Conservation (phyloP, 78 protist genomes). For the Speleostelium caveatum region DNA sequence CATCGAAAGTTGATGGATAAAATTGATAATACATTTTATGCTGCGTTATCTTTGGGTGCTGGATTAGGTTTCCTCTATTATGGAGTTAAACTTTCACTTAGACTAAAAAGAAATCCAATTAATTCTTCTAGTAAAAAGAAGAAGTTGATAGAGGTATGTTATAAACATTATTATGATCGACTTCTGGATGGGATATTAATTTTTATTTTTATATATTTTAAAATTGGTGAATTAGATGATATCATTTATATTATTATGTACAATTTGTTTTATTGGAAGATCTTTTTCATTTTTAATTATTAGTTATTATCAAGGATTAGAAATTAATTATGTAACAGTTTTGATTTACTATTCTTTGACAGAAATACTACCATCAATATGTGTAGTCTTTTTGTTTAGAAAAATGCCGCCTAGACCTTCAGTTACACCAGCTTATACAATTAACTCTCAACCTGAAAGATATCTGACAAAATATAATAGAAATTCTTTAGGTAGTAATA, state of each 20-base stretch:
- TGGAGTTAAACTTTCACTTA: constrained; percentile 39
- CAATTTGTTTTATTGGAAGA: constrained; percentile 28
- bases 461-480: too few relatives aligned
- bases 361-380: constrained; percentile 37
- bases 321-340: constrained; percentile 22
- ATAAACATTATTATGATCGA: background rate
- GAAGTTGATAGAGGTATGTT: constrained; percentile 45
- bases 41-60: constrained; percentile 27
- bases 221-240: constrained; percentile 12
- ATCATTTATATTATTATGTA: constrained; percentile 29
- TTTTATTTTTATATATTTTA: background rate
- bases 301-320: background rate
- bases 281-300: constrained; percentile 30
- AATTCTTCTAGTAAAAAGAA: constrained; percentile 34
- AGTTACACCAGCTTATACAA: too few relatives aligned
- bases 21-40: constrained; percentile 52
- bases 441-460: too few relatives aligned
- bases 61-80: constrained; percentile 52
- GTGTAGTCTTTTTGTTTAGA: constrained; percentile 52
- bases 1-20: constrained; percentile 27
- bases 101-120: constrained; percentile 50
- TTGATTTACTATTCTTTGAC: constrained; percentile 39
- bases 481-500: too few relatives aligned
- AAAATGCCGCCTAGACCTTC: constrained; percentile 69
- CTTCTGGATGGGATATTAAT: background rate